These are phyloP conservation scores for Leishmania tropica DNA, from an alignment of 208 protist species.

Conservation along the genomic window DNA sequence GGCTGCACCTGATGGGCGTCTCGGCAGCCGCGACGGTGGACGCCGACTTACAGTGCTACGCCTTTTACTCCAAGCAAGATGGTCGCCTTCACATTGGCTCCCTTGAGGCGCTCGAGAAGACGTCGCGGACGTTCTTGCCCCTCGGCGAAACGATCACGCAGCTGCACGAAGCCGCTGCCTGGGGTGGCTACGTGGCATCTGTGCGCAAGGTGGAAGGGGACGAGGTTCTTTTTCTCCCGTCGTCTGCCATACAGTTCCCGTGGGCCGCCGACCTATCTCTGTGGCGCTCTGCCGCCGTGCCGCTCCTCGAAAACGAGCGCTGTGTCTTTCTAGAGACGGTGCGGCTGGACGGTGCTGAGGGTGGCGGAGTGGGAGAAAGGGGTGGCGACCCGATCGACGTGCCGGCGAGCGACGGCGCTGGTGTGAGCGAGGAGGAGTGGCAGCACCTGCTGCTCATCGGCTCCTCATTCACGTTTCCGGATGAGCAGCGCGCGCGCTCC, in stretches of 20 bases:
- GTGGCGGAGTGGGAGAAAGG: constrained; percentile 12
- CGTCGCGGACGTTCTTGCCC: constrained; percentile 46
- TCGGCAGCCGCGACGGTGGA: constrained; percentile 28
- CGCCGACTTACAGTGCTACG: constrained; percentile 24
- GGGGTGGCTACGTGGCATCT: constrained; percentile 57
- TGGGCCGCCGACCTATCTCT: constrained; percentile 24
- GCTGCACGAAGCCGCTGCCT: constrained; percentile 53
- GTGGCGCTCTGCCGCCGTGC: constrained; percentile 22
- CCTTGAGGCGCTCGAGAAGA: constrained; percentile 53
- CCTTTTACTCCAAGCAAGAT: constrained; percentile 28
- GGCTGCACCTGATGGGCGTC: constrained; percentile 28
- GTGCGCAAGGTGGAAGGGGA: constrained; percentile 63
- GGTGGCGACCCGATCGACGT: background rate
- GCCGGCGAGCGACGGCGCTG: background rate
- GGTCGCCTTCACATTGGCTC: constrained; percentile 32
- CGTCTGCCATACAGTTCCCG: constrained; percentile 24
- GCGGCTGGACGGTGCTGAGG: constrained; percentile 23
- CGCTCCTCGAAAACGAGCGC: constrained; percentile 79
- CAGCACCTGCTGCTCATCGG: constrained; percentile 61
- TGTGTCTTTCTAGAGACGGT: constrained; percentile 78
- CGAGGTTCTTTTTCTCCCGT: constrained; percentile 56
- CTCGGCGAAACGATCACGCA: constrained; percentile 70
- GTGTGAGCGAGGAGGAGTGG: background rate
- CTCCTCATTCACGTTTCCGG: constrained; percentile 80
- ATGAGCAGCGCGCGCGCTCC: constrained; percentile 62